Evolutionary conservation across 73 alveolate species (phyloP).

Genomic region (Effrenium voratum): DNA sequence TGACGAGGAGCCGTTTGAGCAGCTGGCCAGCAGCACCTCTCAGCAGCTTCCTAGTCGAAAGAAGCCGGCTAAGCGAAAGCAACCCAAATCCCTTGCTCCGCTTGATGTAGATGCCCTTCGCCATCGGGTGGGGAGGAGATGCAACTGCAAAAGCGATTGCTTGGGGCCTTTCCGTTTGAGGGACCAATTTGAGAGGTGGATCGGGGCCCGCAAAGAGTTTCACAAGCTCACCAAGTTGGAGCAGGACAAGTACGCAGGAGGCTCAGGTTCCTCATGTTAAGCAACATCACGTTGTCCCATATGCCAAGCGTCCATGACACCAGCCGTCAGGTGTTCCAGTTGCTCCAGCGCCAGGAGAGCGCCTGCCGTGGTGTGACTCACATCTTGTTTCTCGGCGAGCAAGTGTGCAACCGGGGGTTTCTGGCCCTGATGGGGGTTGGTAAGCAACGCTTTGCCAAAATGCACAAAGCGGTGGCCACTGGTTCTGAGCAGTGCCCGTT

Average conservation of each 20-base stretch:
- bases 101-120: no score
- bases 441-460: not conserved
- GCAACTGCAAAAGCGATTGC: constrained; percentile 27
- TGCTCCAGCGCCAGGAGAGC: not conserved
- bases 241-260: not conserved
- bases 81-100: no score
- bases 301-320: no score
- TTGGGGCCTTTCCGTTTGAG: constrained; percentile 4
- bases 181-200: not conserved
- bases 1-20: no score
- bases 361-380: not conserved
- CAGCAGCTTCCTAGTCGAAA: no score
- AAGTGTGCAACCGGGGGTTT: constrained; percentile 2
- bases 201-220: not conserved
- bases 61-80: no score
- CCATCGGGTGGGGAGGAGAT: no score
- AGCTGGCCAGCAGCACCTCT: no score
- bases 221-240: not conserved
- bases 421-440: not conserved
- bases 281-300: no score
- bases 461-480: not conserved
- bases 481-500: not conserved
- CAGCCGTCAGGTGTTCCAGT: constrained; percentile 29
- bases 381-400: not conserved
- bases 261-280: no score